Conservation (phyloP, 345 rosid species). For the Streptanthus diversifolius region DNA sequence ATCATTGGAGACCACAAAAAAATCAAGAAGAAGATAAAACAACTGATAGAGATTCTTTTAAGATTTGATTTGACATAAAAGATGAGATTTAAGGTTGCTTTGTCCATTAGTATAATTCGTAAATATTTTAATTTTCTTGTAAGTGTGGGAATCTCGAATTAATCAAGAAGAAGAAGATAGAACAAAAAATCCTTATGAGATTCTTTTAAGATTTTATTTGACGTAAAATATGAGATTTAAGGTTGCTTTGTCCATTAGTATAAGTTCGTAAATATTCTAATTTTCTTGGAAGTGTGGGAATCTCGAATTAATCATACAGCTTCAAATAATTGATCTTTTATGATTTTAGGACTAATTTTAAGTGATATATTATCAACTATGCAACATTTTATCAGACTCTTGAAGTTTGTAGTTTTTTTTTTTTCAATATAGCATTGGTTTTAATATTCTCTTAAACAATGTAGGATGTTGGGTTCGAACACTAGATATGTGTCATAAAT, state of each 20-base stretch:
- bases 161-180: not conserved
- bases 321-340: conserved; percentile 4
- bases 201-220: conserved; percentile 8
- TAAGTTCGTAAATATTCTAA: not conserved
- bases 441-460: no score
- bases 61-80: conserved; percentile 18
- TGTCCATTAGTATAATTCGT: no score
- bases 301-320: not conserved
- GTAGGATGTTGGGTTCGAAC: no score
- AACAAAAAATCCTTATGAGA: conserved; percentile 4
- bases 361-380: not conserved
- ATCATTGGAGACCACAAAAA: not conserved
- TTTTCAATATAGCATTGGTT: no score
- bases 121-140: not conserved
- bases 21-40: not conserved
- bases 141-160: conserved; percentile 15
- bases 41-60: conserved; percentile 1
- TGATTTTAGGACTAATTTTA: not conserved
- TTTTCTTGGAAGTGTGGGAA: conserved; percentile 9
- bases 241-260: conserved; percentile 6
- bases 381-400: not conserved
- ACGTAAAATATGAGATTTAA: conserved; percentile 5
- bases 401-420: no score
- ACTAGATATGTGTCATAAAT: no score
- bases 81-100: conserved; percentile 1